Evolutionary conservation across 1,284 basidiomycete species (phyloP).

Genomic region (Cryptococcus maquisensis): DNA sequence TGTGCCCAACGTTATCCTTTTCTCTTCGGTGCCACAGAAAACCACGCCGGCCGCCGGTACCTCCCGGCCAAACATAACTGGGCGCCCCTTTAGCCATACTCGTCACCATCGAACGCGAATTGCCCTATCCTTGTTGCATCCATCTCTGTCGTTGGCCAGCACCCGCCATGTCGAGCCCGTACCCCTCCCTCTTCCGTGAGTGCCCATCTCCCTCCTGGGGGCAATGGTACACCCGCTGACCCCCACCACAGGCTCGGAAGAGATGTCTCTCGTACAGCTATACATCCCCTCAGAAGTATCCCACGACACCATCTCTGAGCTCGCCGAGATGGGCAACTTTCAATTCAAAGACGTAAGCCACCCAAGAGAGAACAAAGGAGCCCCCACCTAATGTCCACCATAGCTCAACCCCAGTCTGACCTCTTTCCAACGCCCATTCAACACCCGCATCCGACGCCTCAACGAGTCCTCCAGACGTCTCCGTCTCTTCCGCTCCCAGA

Average conservation of each 20-base stretch:
- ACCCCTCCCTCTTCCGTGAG: slow-evolving; percentile 79
- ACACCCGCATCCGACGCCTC: slow-evolving; percentile 87
- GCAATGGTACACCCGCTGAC: too few species aligned
- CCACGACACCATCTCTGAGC: slow-evolving; percentile 90
- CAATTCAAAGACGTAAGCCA: slow-evolving; percentile 90
- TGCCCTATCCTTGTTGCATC: too few species aligned
- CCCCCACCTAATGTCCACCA: neutral
- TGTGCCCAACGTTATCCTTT: too few species aligned
- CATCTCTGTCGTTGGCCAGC: neutral
- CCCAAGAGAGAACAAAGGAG: neutral
- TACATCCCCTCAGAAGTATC: slow-evolving; percentile 97
- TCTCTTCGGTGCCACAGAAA: too few species aligned
- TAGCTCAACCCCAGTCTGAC: slow-evolving; percentile 93
- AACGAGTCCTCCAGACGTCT: slow-evolving; percentile 95
- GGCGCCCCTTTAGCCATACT: too few species aligned
- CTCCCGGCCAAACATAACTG: too few species aligned
- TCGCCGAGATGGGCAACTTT: slow-evolving; percentile 91
- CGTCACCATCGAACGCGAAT: neutral
- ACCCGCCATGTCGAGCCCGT: slow-evolving; percentile 43
- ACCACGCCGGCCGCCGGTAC: too few species aligned
- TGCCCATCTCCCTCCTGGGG: too few species aligned
- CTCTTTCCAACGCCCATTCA: slow-evolving; percentile 97
- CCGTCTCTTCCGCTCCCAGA: slow-evolving; percentile 83
- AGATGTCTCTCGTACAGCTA: slow-evolving; percentile 97
- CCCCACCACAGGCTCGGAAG: slow-evolving; percentile 71